Conservation (phyloP, 1,284 basidiomycete species). For the Ganoderma sinense region DNA sequence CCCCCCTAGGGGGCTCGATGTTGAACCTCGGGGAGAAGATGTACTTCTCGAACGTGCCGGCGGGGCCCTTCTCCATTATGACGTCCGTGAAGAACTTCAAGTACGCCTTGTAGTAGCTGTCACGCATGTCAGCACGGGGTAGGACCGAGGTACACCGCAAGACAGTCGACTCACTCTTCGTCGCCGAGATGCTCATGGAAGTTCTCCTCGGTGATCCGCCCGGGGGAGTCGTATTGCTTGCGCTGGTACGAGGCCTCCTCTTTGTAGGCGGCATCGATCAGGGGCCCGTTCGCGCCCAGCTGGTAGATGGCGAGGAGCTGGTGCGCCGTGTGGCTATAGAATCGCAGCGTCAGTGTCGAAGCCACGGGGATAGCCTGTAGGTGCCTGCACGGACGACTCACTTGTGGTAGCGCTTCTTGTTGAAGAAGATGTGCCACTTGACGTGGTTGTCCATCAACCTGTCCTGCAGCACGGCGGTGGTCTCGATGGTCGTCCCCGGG, state of each 20-base stretch:
- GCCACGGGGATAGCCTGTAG: too few species aligned
- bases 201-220: slow-evolving; percentile 49
- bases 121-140: neutral
- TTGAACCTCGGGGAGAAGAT: slow-evolving; percentile 65
- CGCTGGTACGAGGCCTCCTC: slow-evolving; percentile 49
- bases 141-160: neutral
- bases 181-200: slow-evolving; percentile 59
- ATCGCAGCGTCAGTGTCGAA: neutral
- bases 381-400: slow-evolving; percentile 25
- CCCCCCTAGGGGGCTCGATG: slow-evolving; percentile 34
- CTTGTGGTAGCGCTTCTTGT: slow-evolving; percentile 66
- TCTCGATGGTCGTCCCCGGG: slow-evolving; percentile 57
- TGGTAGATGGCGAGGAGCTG: slow-evolving; percentile 59
- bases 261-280: slow-evolving; percentile 53
- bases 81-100: slow-evolving; percentile 60
- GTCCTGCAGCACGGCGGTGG: slow-evolving; percentile 50
- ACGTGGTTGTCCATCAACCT: slow-evolving; percentile 63
- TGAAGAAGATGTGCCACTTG: slow-evolving; percentile 70
- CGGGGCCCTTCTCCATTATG: slow-evolving; percentile 51
- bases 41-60: slow-evolving; percentile 58
- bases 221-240: slow-evolving; percentile 50
- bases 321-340: slow-evolving; percentile 56
- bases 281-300: slow-evolving; percentile 50
- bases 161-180: slow-evolving; percentile 45
- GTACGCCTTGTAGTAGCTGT: slow-evolving; percentile 66